Evolutionary conservation across 2,329 filamentous ascomycete genomes (phyloP).

Genomic region (Monosporascus ibericus): DNA sequence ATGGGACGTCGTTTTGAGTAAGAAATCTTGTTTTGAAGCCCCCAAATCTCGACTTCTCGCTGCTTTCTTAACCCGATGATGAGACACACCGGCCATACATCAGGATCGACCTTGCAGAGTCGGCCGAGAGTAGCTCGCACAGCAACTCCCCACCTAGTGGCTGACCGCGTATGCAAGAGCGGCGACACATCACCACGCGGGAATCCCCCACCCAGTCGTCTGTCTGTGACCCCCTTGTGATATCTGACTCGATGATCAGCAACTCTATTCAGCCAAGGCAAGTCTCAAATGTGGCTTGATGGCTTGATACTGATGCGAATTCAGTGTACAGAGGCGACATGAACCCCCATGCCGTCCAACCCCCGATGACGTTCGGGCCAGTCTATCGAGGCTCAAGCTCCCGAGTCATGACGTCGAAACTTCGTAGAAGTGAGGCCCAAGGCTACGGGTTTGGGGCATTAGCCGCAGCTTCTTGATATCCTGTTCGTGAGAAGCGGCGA

Average conservation of each 20-base stretch:
- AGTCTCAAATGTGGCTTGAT: constrained; percentile 15
- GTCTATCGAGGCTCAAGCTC: constrained; percentile 2
- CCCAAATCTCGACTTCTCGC: not conserved
- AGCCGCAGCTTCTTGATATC: not conserved
- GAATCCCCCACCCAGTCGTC: no score
- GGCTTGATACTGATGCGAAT: constrained; percentile 11
- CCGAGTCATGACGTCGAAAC: constrained; percentile 22
- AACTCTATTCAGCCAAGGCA: constrained; percentile 2
- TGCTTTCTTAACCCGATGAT: not conserved
- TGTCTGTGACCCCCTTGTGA: no score
- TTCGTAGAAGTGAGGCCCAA: constrained; percentile 9
- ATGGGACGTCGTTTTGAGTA: not conserved
- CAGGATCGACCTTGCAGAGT: not conserved
- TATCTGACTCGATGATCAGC: constrained; percentile 7
- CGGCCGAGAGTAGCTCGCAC: no score
- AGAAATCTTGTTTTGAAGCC: not conserved
- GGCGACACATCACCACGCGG: no score
- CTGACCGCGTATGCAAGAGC: not conserved
- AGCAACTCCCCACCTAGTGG: no score
- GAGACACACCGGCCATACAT: not conserved
- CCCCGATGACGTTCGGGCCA: constrained; percentile 21
- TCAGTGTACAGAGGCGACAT: not conserved
- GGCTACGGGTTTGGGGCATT: constrained; percentile 2
- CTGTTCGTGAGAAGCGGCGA: not conserved
- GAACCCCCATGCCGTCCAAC: constrained; percentile 11